A percentile compares a stretch with the other conserved stretches of the same genome.
phyloP scores from a whole-genome alignment of 1,284 basidiomycete genomes.

The Puccinia triticina region DNA sequence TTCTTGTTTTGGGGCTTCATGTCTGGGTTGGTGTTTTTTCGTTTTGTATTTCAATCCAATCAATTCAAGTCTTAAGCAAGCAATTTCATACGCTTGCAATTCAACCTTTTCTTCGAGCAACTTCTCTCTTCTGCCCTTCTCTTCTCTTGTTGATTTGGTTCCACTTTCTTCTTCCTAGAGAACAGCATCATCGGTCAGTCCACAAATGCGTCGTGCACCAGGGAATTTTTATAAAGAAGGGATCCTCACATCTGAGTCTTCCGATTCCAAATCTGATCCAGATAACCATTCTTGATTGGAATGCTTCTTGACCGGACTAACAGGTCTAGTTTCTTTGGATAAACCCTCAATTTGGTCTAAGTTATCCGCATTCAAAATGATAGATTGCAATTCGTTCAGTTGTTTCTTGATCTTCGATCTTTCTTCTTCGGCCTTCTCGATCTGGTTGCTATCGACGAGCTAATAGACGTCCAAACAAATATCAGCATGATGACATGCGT shows the following conservation, averaged over 20 bases:
- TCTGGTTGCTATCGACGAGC: neutral
- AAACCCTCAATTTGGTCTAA: slow-evolving; percentile 13
- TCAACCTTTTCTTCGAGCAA: slow-evolving; percentile 24
- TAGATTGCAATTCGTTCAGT: slow-evolving; percentile 38
- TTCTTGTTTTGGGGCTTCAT: neutral
- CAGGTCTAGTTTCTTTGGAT: slow-evolving; percentile 31
- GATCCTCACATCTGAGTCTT: neutral
- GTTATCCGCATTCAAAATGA: slow-evolving; percentile 39
- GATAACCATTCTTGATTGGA: neutral
- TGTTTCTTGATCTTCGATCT: slow-evolving; percentile 27
- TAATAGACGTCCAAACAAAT: neutral
- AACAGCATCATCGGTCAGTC: neutral
- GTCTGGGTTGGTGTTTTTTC: neutral
- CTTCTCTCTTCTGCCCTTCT: slow-evolving; percentile 20
- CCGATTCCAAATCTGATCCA: slow-evolving; percentile 8
- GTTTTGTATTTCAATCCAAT: slow-evolving; percentile 12
- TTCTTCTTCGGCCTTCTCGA: slow-evolving; percentile 22
- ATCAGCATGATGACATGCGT: neutral
- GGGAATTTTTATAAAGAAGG: neutral
- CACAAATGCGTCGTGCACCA: neutral
- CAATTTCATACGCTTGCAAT: slow-evolving; percentile 31
- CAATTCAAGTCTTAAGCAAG: slow-evolving; percentile 27
- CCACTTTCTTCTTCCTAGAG: slow-evolving; percentile 1
- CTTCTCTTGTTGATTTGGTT: neutral
- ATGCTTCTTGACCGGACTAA: slow-evolving; percentile 31